Conservation (phyloP, 306 rosid species). For the Echinosophora koreensis region DNA sequence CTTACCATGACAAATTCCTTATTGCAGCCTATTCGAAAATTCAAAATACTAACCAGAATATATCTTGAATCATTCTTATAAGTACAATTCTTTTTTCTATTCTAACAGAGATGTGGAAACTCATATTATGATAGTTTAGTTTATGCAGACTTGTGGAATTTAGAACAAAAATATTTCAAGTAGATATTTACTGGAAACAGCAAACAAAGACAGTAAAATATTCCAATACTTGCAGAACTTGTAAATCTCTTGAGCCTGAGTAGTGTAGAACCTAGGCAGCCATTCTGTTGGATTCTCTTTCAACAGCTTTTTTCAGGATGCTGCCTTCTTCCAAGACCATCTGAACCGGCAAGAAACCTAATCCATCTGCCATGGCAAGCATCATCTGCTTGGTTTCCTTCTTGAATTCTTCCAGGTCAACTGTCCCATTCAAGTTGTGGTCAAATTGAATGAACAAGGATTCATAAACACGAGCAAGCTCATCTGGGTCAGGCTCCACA, state of each 20-base stretch:
- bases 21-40: not conserved
- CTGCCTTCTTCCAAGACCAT: conserved; percentile 75
- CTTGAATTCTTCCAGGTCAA: conserved; percentile 75
- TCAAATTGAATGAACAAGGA: conserved; percentile 71
- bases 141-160: not conserved
- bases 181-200: not conserved
- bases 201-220: not conserved
- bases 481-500: conserved; percentile 63
- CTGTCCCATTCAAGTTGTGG: conserved; percentile 64
- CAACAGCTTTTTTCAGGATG: conserved; percentile 75
- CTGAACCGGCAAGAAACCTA: conserved; percentile 78
- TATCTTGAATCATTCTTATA: too few relatives aligned
- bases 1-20: not conserved
- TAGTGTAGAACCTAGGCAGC: conserved; percentile 33
- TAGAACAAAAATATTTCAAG: not conserved
- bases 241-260: conserved; percentile 18
- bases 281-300: conserved; percentile 53
- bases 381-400: conserved; percentile 73
- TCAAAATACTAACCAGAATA: not conserved
- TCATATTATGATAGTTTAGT: not conserved
- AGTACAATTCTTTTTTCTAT: not conserved
- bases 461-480: conserved; percentile 63
- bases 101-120: not conserved
- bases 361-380: conserved; percentile 83
- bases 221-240: not conserved